Base-by-base conservation (phyloP, 139 green algal species). In the Yamagishiella unicocca region DNA sequence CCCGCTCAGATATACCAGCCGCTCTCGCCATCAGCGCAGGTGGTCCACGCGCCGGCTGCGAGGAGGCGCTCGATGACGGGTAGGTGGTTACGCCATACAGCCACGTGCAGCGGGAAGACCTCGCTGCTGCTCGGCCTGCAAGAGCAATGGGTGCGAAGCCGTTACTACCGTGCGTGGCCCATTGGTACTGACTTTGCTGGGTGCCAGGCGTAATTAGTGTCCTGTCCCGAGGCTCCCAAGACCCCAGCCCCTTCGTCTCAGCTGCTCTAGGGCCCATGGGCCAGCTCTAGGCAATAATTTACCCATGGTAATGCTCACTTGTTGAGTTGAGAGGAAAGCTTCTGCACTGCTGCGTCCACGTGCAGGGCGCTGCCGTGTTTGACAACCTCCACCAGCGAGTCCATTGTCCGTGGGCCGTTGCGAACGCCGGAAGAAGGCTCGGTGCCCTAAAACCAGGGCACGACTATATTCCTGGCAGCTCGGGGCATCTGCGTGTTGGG, bases 21-120 rank as follows among this genome's bases (percentile, higher is more conserved):
- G 67, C 90, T 95, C 64, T 98, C 96, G 6, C 76, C 81, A 68
- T 98, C 96, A 7, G 82, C 50, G 2, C 89, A 9, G 22, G 96
- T 76, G 0, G 78, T 29, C 37, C 90, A 61, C 4, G 93, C 92
- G 2, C 94, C 93, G 9, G 84, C 92, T 0, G 79, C 87, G 42
- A 97, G 81, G 37, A 98, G 80, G 2, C 45, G 74, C 45, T 92
- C 35, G 21, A 96, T 38, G 37, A 93, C 90, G 24, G 55, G 61
- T 25, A 89, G 8, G 33, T 94, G 79, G 83, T 97, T 97, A 9
- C 90, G 81, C 91, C 93, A 97, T 4, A 96, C 85, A 62, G 90
- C 90, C 43, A 88, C 61, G 37, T 91, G 87, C 43, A 93, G 83
- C 12, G 87, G 90, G 31, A 84, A 91, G 0, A 82, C 62, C 29